Conservation (phyloP, 371 early-diverging fungal species). For the Blastocladiella emersonii region DNA sequence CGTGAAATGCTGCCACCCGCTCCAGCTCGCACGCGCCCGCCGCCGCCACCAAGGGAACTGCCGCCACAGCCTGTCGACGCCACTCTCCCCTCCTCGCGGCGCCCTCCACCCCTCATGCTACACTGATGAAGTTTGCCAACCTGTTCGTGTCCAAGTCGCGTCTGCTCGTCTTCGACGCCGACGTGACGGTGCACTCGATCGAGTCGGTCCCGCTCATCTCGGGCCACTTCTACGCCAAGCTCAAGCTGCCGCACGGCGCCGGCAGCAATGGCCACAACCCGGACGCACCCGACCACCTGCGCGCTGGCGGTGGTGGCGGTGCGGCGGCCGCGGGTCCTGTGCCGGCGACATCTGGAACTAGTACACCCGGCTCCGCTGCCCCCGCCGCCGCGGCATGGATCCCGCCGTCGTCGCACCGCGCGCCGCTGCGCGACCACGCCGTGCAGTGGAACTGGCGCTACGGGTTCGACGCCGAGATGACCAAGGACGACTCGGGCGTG, state of each 20-base stretch:
- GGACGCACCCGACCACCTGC: too few relatives aligned
- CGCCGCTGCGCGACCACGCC: background rate
- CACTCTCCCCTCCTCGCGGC: too few relatives aligned
- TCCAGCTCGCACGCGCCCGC: too few relatives aligned
- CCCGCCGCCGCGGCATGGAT: too few relatives aligned
- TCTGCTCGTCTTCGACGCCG: background rate
- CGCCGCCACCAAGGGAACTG: too few relatives aligned
- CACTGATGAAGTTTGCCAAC: background rate
- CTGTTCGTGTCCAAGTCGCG: background rate
- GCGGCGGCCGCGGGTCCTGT: too few relatives aligned
- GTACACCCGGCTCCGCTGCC: too few relatives aligned
- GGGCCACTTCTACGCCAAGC: background rate
- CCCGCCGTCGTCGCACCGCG: background rate
- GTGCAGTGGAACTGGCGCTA: background rate
- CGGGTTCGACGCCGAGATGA: background rate
- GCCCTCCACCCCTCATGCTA: background rate
- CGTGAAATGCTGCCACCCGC: too few relatives aligned
- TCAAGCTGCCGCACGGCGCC: background rate
- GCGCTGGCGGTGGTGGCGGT: too few relatives aligned
- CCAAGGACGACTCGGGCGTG: background rate
- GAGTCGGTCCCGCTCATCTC: background rate
- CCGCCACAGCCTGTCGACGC: too few relatives aligned
- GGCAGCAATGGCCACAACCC: too few relatives aligned
- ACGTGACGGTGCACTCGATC: background rate
- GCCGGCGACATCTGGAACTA: too few relatives aligned